Conservation (phyloP, 805 yeast genomes). For the Yamadazyma olivae region DNA sequence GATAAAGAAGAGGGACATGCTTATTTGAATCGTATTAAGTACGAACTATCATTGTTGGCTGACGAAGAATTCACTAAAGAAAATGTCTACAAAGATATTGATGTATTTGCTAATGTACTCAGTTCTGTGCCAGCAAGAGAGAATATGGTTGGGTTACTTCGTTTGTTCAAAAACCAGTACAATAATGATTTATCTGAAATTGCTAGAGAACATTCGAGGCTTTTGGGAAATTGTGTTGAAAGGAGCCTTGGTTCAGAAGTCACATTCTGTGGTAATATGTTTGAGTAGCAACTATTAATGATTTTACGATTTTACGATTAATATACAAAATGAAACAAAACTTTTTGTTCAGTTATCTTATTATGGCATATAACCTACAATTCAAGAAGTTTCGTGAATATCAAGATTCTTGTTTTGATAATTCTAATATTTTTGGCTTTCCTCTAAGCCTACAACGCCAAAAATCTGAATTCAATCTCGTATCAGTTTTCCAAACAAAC, state of each 20-base stretch:
- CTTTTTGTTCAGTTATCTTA: too few species aligned
- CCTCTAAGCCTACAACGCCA: too few species aligned
- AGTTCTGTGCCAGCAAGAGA: slow-evolving; percentile 6
- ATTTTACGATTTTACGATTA: too few species aligned
- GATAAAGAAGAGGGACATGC: slow-evolving; percentile 10
- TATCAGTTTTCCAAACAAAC: too few species aligned
- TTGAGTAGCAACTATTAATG: too few species aligned
- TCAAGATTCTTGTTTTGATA: too few species aligned
- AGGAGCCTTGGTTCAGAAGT: slow-evolving; percentile 10
- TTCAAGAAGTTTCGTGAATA: too few species aligned
- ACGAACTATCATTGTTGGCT: slow-evolving; percentile 10
- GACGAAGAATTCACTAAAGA: slow-evolving; percentile 9
- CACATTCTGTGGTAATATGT: slow-evolving; percentile 11
- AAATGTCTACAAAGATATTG: slow-evolving; percentile 6
- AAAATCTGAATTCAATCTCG: too few species aligned
- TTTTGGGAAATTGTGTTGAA: slow-evolving; percentile 12
- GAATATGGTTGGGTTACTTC: slow-evolving; percentile 12
- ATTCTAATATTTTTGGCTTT: too few species aligned
- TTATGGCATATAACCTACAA: too few species aligned
- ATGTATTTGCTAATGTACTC: slow-evolving; percentile 9
- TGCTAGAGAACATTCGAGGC: slow-evolving; percentile 13
- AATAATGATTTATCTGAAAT: slow-evolving; percentile 10
- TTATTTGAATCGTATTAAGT: slow-evolving; percentile 7
- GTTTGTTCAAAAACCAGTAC: slow-evolving; percentile 9
- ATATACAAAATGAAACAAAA: too few species aligned